Evolutionary conservation across 1,284 basidiomycete species (phyloP).

Genomic region (Austroboletus niveus): DNA sequence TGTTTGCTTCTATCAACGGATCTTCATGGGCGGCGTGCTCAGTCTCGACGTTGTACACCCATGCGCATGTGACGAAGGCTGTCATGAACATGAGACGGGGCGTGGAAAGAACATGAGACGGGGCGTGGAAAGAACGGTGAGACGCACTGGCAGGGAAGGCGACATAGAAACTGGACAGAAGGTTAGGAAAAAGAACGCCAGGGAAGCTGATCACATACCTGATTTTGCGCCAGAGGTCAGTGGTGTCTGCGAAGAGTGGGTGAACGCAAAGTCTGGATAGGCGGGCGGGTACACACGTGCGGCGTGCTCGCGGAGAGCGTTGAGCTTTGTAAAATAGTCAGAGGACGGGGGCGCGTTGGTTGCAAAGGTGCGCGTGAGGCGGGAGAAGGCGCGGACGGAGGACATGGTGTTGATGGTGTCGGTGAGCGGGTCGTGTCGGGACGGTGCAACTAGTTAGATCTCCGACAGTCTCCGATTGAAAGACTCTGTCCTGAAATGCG

Average conservation of each 20-base stretch:
- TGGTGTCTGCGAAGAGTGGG: constrained; percentile 53
- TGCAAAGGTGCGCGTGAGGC: constrained; percentile 41
- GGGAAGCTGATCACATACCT: constrained; percentile 47
- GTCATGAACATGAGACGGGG: constrained; percentile 11
- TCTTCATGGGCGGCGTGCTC: constrained; percentile 74
- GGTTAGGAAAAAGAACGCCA: not conserved
- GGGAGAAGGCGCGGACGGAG: constrained; percentile 41
- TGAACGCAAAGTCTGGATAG: not conserved
- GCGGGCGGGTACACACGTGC: constrained; percentile 42
- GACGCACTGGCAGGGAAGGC: constrained; percentile 70
- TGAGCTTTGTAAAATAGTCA: constrained; percentile 53
- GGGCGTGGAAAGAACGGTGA: not conserved
- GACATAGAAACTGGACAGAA: constrained; percentile 59
- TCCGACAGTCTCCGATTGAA: constrained; percentile 31
- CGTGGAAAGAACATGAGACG: constrained; percentile 7
- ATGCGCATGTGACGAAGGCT: constrained; percentile 65
- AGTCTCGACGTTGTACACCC: constrained; percentile 73
- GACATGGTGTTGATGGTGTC: constrained; percentile 45
- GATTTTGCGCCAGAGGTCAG: constrained; percentile 82
- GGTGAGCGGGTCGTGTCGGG: constrained; percentile 19
- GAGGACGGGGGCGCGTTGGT: constrained; percentile 39
- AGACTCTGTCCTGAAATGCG: not conserved
- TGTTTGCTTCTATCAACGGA: constrained; percentile 74
- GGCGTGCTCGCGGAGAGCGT: constrained; percentile 67
- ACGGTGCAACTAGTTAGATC: constrained; percentile 9